Evolutionary conservation across 2,329 filamentous ascomycete genomes (phyloP).

Genomic region (Colletotrichum sp.): DNA sequence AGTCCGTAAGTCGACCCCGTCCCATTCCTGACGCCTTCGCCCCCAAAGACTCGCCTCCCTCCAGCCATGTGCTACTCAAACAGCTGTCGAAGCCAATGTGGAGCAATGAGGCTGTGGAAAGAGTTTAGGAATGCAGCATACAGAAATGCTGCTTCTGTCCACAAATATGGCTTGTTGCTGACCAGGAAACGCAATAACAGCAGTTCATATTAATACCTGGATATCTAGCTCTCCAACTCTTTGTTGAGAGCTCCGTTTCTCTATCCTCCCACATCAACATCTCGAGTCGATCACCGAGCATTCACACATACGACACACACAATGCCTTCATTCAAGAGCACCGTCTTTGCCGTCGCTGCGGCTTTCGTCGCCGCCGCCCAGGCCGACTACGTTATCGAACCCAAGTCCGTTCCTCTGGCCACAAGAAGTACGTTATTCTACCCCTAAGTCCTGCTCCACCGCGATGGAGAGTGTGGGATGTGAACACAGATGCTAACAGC

Average conservation of each 20-base stretch:
- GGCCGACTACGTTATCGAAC: slow-evolving; percentile 66
- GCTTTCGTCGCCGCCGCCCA: slow-evolving; percentile 58
- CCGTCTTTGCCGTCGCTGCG: slow-evolving; percentile 58
- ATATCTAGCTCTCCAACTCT: background rate
- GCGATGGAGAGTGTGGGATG: background rate
- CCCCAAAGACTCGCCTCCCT: background rate
- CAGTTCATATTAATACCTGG: background rate
- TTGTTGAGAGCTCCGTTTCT: background rate
- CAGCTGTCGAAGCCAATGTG: background rate
- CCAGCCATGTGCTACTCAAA: background rate
- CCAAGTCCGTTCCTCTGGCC: slow-evolving; percentile 58
- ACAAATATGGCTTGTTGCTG: slow-evolving; percentile 5
- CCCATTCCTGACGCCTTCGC: background rate
- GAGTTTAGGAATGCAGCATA: slow-evolving; percentile 17
- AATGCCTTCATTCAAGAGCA: slow-evolving; percentile 62
- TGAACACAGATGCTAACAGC: slow-evolving; percentile 18
- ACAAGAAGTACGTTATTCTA: slow-evolving; percentile 51
- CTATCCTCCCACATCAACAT: background rate
- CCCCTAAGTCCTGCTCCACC: too few relatives aligned
- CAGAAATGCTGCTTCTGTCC: background rate
- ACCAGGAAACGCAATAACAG: slow-evolving; percentile 15
- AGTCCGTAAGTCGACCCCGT: slow-evolving; percentile 1
- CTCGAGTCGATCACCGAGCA: background rate
- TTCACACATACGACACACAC: slow-evolving; percentile 20
- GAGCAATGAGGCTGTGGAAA: background rate